These are phyloP conservation scores for Cercospora brassicicola DNA, from an alignment of 2,329 filamentous ascomycete genomes.

Conservation along the genomic window DNA sequence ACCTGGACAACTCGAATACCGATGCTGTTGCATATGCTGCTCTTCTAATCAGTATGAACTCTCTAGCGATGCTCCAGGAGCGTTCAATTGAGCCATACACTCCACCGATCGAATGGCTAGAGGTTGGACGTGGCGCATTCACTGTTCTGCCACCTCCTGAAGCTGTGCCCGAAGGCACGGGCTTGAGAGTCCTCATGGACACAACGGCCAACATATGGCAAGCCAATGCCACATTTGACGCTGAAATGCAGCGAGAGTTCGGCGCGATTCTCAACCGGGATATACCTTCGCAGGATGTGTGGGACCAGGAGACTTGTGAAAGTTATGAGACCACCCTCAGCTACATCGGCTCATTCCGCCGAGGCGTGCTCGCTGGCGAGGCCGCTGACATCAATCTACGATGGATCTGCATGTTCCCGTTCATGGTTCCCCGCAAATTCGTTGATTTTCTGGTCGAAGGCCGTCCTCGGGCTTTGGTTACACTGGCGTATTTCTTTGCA, in stretches of 20 bases:
- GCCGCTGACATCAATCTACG: conserved; percentile 31
- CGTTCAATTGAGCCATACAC: conserved; percentile 32
- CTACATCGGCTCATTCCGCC: conserved; percentile 35
- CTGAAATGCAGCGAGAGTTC: conserved; percentile 27
- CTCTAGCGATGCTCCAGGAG: conserved; percentile 36
- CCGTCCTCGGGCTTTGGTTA: conserved; percentile 39
- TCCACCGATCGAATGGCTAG: conserved; percentile 38
- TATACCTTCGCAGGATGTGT: conserved; percentile 24
- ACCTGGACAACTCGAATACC: conserved; percentile 31
- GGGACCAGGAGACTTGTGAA: conserved; percentile 29
- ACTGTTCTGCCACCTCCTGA: conserved; percentile 32
- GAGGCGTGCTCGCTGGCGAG: conserved; percentile 30
- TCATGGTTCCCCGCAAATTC: conserved; percentile 36
- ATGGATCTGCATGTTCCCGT: conserved; percentile 38
- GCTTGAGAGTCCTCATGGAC: conserved; percentile 30
- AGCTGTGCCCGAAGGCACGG: conserved; percentile 28
- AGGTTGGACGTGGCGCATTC: conserved; percentile 33
- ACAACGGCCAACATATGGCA: conserved; percentile 29
- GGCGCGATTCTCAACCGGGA: conserved; percentile 29
- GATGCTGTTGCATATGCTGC: conserved; percentile 36
- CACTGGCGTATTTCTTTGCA: conserved; percentile 40
- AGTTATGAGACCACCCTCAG: conserved; percentile 34
- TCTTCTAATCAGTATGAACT: conserved; percentile 34
- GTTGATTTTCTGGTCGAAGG: conserved; percentile 37
- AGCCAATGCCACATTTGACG: conserved; percentile 23